Evolutionary conservation across 192 early-diverging fungal species (phyloP).

Genomic region (Umbelopsis sp.): DNA sequence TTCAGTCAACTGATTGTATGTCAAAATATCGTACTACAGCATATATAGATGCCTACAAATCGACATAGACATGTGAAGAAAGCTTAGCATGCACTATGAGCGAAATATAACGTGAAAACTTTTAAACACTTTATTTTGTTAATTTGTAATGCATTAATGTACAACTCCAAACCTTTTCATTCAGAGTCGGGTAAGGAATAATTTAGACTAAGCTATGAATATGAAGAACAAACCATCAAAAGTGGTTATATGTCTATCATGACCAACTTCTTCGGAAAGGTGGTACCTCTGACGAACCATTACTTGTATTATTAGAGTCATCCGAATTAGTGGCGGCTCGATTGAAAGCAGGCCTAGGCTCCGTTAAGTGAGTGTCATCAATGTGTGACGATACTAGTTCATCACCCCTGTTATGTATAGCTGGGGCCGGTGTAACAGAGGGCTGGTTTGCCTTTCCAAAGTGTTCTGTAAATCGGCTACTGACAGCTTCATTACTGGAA

Average conservation of each 20-base stretch:
- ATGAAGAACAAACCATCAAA: background rate
- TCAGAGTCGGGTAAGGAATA: too few species aligned
- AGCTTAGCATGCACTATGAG: too few species aligned
- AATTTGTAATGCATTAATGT: too few species aligned
- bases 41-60: too few species aligned
- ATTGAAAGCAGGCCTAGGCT: background rate
- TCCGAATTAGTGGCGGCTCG: background rate
- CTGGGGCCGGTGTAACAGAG: background rate
- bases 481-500: background rate
- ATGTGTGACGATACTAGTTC: background rate
- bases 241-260: background rate
- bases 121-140: too few species aligned
- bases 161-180: too few species aligned
- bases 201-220: too few species aligned
- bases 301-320: background rate
- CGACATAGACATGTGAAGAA: too few species aligned
- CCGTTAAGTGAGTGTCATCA: background rate
- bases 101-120: too few species aligned
- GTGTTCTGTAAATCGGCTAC: slow-evolving; percentile 16
- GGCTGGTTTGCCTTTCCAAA: slow-evolving; percentile 3
- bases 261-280: slow-evolving; percentile 19
- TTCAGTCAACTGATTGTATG: too few species aligned
- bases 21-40: too few species aligned
- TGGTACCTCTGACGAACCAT: background rate
- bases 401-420: background rate